A percentile compares a stretch with the other conserved stretches of the same genome.
These are phyloP conservation scores for Neofusicoccum sp. DNA, from an alignment of 2,329 filamentous ascomycete species.

Conservation along the genomic window DNA sequence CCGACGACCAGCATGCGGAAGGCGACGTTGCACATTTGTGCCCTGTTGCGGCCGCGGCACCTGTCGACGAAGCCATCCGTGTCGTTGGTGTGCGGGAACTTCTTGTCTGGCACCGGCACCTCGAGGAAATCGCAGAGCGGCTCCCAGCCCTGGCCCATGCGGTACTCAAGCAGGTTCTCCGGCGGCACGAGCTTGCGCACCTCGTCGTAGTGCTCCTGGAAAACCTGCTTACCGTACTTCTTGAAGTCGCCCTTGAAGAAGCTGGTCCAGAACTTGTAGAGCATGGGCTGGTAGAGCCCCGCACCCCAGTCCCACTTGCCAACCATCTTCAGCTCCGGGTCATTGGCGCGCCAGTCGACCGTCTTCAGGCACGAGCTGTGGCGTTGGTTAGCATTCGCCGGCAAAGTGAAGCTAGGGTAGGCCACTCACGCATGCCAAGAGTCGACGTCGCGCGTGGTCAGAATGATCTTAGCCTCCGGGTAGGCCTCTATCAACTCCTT, in stretches of 20 bases:
- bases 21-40: slow-evolving; percentile 59
- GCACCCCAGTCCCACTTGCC: slow-evolving; percentile 31
- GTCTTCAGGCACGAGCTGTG: slow-evolving; percentile 28
- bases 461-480: slow-evolving; percentile 37
- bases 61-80: slow-evolving; percentile 56
- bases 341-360: slow-evolving; percentile 30
- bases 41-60: slow-evolving; percentile 56
- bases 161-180: slow-evolving; percentile 32
- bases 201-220: slow-evolving; percentile 30
- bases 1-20: slow-evolving; percentile 55
- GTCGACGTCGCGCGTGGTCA: slow-evolving; percentile 33
- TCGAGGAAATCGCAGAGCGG: slow-evolving; percentile 34
- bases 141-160: slow-evolving; percentile 32
- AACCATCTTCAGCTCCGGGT: slow-evolving; percentile 30
- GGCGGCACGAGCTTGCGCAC: slow-evolving; percentile 30
- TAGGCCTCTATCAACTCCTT: slow-evolving; percentile 35
- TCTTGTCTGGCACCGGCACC: slow-evolving; percentile 27
- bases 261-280: slow-evolving; percentile 68
- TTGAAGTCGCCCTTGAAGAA: slow-evolving; percentile 71
- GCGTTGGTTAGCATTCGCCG: slow-evolving; percentile 28
- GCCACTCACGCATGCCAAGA: slow-evolving; percentile 34
- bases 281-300: slow-evolving; percentile 64
- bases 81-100: slow-evolving; percentile 24
- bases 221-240: slow-evolving; percentile 39
- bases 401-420: slow-evolving; percentile 10